A percentile compares a stretch with the other conserved stretches of the same genome.
Evolutionary conservation across 2,329 filamentous ascomycete genomes (phyloP).

Genomic region (Alternaria angustiovoidea): DNA sequence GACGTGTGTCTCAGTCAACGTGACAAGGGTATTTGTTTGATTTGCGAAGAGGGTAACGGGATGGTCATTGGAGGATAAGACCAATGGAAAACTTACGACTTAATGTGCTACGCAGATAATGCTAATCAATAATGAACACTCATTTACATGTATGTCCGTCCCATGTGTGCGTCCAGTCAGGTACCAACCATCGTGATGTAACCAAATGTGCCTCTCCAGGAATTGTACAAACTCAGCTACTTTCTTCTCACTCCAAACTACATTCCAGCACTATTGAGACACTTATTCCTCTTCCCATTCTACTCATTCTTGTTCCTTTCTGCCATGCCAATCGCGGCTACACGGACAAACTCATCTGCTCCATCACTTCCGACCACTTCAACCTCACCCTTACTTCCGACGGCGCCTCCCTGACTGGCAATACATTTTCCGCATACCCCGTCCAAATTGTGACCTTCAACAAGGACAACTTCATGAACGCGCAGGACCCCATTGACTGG

Average conservation of each 20-base stretch:
- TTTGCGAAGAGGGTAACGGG: background rate
- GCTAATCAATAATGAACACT: constrained; percentile 6
- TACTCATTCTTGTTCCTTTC: background rate
- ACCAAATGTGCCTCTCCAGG: background rate
- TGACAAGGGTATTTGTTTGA: constrained; percentile 46
- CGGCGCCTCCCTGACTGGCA: too few species aligned
- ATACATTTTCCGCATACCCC: too few species aligned
- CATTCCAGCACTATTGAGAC: background rate
- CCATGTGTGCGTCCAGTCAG: background rate
- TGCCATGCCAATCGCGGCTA: background rate
- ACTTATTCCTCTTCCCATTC: background rate
- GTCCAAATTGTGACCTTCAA: background rate
- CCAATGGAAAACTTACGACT: background rate
- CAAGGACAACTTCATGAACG: background rate
- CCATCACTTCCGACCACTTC: background rate
- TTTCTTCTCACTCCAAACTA: background rate
- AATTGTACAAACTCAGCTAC: background rate
- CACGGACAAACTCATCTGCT: background rate
- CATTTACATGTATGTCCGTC: background rate
- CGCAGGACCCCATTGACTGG: too few species aligned
- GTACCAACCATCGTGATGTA: background rate
- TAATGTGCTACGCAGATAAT: constrained; percentile 4
- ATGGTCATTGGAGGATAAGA: background rate
- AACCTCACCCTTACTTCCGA: background rate
- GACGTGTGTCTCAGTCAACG: constrained; percentile 54